These are phyloP conservation scores for Hypoxylon rickii DNA, from an alignment of 495 filamentous ascomycete genomes.

Conservation along the genomic window DNA sequence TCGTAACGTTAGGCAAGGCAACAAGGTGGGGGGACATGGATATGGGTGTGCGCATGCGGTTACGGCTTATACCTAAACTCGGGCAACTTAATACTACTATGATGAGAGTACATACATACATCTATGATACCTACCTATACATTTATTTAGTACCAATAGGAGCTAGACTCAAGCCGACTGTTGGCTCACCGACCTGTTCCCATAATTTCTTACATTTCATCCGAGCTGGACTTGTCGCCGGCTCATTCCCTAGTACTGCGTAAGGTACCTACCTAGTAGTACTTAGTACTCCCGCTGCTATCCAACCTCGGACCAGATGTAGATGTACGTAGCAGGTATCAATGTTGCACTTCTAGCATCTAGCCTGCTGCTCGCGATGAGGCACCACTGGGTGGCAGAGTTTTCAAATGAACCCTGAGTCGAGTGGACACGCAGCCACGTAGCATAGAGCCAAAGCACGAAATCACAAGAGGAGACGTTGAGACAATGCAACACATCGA, in stretches of 20 bases:
- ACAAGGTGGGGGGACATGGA: conserved; percentile 19
- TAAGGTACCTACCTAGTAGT: not conserved
- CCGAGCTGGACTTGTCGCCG: conserved; percentile 19
- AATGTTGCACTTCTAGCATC: too few relatives aligned
- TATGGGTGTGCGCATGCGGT: not conserved
- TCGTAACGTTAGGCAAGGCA: too few relatives aligned
- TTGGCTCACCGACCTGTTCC: conserved; percentile 19
- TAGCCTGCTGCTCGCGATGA: too few relatives aligned
- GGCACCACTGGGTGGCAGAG: too few relatives aligned
- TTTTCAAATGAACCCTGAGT: too few relatives aligned
- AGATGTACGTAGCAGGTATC: not conserved
- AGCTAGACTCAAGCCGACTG: conserved; percentile 16
- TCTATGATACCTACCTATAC: too few relatives aligned
- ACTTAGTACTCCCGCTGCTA: too few relatives aligned
- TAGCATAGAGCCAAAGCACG: conserved; percentile 18
- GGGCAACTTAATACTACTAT: too few relatives aligned
- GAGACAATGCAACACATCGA: conserved; percentile 17
- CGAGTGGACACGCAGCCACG: not conserved
- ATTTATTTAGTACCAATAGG: not conserved
- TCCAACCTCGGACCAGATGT: not conserved
- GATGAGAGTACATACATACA: too few relatives aligned
- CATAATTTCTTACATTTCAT: conserved; percentile 27
- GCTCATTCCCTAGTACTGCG: conserved; percentile 13
- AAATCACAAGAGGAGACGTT: conserved; percentile 21
- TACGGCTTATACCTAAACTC: too few relatives aligned